Percentiles rank a stretch among this genome's conserved stretches.
phyloP scores from a whole-genome alignment of 1,284 basidiomycete species.

The Flammula alnicola region DNA sequence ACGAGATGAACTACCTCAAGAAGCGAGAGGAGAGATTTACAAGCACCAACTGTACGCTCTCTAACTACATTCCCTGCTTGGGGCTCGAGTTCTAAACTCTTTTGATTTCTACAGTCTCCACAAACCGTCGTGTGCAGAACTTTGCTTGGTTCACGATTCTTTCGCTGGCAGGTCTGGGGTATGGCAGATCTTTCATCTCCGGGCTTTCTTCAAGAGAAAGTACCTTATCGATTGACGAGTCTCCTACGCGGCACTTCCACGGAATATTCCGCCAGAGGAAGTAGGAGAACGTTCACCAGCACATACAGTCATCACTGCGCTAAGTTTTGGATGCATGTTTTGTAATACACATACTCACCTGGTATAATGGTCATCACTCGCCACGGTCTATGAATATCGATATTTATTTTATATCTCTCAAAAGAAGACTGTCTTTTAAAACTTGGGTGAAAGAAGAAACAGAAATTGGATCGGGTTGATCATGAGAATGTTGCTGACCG shows the following conservation, averaged over 20 bases:
- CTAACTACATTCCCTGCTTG: conserved; percentile 4
- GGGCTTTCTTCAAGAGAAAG: conserved; percentile 96
- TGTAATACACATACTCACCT: conserved; percentile 17
- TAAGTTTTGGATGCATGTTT: conserved; percentile 16
- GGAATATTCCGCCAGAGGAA: background rate
- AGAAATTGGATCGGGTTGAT: too few species aligned
- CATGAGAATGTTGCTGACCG: too few species aligned
- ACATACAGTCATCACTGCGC: too few species aligned
- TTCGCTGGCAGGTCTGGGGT: conserved; percentile 84
- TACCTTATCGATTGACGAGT: conserved; percentile 89
- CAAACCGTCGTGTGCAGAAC: conserved; percentile 88
- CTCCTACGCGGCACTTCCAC: background rate
- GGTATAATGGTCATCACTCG: conserved; percentile 7
- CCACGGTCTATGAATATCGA: conserved; percentile 2
- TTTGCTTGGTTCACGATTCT: conserved; percentile 91
- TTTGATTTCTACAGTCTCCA: conserved; percentile 70
- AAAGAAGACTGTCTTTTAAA: too few species aligned
- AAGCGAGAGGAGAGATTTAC: conserved; percentile 88
- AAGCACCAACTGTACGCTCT: conserved; percentile 80
- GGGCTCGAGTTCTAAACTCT: conserved; percentile 9
- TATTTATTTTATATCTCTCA: background rate
- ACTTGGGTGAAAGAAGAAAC: too few species aligned
- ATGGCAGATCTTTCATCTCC: conserved; percentile 95
- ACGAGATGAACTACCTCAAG: conserved; percentile 94
- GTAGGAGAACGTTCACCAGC: background rate